Evolutionary conservation across 768 basidiomycete species (phyloP).

Genomic region (Macrolepiota dolichaula): DNA sequence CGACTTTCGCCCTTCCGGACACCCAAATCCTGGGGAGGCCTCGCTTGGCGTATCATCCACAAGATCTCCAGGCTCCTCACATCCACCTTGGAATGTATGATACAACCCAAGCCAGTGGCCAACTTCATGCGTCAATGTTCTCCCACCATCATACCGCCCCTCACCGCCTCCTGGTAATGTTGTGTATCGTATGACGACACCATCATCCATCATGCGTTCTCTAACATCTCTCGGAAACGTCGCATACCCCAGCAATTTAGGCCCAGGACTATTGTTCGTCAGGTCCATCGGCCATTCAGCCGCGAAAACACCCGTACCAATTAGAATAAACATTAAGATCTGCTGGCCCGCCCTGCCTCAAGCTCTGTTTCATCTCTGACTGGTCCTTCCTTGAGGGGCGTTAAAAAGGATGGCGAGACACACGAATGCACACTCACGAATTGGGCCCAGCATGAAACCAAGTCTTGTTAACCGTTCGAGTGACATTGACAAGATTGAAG

Average conservation of each 20-base stretch:
- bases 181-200: constrained; percentile 30
- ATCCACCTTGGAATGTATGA: constrained; percentile 43
- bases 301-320: constrained; percentile 24
- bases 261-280: constrained; percentile 15
- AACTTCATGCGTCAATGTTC: constrained; percentile 42
- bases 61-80: constrained; percentile 31
- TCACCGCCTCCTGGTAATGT: constrained; percentile 30
- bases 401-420: too few species aligned
- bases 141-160: constrained; percentile 29
- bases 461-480: constrained; percentile 30
- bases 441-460: constrained; percentile 39
- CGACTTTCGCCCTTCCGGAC: constrained; percentile 21
- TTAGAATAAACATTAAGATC: constrained; percentile 41
- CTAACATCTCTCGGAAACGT: constrained; percentile 37
- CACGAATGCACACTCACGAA: constrained; percentile 18
- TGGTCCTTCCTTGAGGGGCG: constrained; percentile 13
- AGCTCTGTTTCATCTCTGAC: constrained; percentile 32
- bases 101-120: constrained; percentile 48
- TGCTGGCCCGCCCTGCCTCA: constrained; percentile 31
- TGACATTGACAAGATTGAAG: constrained; percentile 27
- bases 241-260: constrained; percentile 39
- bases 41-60: constrained; percentile 39
- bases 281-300: constrained; percentile 19
- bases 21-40: constrained; percentile 28
- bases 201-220: constrained; percentile 31